phyloP scores from a whole-genome alignment of 1,284 basidiomycete genomes.

The Apiotrichum sp. region DNA sequence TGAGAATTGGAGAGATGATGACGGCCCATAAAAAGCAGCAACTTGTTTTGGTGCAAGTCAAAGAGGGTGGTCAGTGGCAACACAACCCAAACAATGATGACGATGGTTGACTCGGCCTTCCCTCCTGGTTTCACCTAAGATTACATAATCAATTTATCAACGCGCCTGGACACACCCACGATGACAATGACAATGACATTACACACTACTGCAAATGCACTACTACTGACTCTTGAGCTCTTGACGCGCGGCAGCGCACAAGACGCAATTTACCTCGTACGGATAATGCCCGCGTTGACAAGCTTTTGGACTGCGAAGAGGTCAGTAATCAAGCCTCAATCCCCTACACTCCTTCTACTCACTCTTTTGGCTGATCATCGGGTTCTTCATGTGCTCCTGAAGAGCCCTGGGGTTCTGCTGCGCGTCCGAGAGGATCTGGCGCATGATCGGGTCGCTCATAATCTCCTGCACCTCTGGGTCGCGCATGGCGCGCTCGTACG shows the following conservation, averaged over 20 bases:
- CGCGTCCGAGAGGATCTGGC: slow-evolving; percentile 90
- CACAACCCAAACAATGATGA: no score
- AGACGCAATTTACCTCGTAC: slow-evolving; percentile 19
- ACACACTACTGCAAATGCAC: background rate
- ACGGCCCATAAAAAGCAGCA: no score
- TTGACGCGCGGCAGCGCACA: background rate
- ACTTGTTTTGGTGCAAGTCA: no score
- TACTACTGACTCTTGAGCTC: background rate
- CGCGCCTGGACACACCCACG: no score
- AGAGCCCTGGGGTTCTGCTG: slow-evolving; percentile 83
- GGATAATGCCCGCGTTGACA: slow-evolving; percentile 86
- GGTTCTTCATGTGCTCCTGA: slow-evolving; percentile 97
- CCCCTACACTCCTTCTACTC: background rate
- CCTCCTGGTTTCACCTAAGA: no score
- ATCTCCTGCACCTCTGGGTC: slow-evolving; percentile 86
- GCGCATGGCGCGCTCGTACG: slow-evolving; percentile 86
- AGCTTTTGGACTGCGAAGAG: slow-evolving; percentile 60
- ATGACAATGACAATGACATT: background rate
- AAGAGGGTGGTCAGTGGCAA: no score
- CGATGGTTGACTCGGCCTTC: no score
- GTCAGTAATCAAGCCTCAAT: background rate
- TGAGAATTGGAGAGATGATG: no score
- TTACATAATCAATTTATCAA: no score
- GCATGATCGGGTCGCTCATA: slow-evolving; percentile 60
- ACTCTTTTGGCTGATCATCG: slow-evolving; percentile 46